A percentile compares a stretch with the other conserved stretches of the same genome.
These are phyloP conservation scores for Phytopythium boreale DNA, from an alignment of 352 stramenopile genomes.

Conservation along the genomic window DNA sequence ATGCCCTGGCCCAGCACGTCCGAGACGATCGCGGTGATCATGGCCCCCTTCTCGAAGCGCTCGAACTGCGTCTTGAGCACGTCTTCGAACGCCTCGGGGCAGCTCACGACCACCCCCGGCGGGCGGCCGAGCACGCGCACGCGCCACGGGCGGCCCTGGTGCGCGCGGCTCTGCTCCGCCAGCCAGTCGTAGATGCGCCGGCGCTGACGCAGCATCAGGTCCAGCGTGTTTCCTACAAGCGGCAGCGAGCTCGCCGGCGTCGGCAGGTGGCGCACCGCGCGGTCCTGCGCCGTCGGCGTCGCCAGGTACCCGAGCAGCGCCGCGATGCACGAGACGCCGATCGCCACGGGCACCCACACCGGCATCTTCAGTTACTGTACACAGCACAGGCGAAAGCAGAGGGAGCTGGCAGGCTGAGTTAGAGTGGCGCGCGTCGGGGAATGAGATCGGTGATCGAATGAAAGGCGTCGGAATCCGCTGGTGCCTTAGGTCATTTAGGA, in stretches of 20 bases:
- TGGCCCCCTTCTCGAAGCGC: conserved; percentile 65
- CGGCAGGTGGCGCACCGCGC: conserved; percentile 31
- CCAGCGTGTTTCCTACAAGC: conserved; percentile 52
- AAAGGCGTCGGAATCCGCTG: no score
- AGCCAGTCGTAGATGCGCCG: conserved; percentile 61
- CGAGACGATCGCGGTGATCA: conserved; percentile 26
- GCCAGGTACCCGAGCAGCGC: conserved; percentile 25
- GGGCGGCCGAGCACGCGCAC: conserved; percentile 31
- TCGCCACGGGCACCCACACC: conserved; percentile 10
- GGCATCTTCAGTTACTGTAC: background rate
- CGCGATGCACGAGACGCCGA: conserved; percentile 16
- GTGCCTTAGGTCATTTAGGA: background rate
- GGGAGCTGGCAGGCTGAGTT: background rate
- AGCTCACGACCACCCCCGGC: conserved; percentile 38
- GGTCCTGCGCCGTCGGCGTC: conserved; percentile 20
- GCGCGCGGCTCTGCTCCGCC: conserved; percentile 39
- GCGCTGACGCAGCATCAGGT: conserved; percentile 40
- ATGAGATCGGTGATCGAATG: background rate
- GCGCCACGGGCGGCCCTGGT: conserved; percentile 41
- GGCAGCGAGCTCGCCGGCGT: conserved; percentile 37
- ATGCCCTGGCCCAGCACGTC: conserved; percentile 83
- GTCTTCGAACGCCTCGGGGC: conserved; percentile 47
- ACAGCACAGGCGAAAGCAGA: background rate
- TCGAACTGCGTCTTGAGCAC: conserved; percentile 71
- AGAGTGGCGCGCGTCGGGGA: background rate